phyloP scores from a whole-genome alignment of 1,284 basidiomycete species.

The Hemileia vastatrix region DNA sequence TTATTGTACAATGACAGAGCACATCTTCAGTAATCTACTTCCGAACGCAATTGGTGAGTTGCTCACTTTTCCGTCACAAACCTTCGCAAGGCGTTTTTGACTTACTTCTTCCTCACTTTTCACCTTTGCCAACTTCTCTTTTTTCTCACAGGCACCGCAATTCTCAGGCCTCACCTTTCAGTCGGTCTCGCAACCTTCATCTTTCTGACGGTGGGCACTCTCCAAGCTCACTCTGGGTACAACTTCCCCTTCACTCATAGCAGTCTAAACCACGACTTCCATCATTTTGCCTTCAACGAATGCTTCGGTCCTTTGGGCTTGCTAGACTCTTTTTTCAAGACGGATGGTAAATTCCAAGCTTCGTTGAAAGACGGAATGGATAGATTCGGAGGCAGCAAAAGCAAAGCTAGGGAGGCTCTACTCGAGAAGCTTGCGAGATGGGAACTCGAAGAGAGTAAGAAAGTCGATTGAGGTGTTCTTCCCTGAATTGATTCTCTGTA shows the following conservation, averaged over 20 bases:
- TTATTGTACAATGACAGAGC: constrained; percentile 24
- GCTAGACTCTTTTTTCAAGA: constrained; percentile 6
- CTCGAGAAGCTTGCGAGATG: neutral
- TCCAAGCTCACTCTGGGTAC: constrained; percentile 24
- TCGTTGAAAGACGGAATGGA: neutral
- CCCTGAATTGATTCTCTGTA: no score
- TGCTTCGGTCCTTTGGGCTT: constrained; percentile 13
- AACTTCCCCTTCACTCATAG: constrained; percentile 20
- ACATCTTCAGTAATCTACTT: constrained; percentile 24
- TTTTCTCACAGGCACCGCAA: neutral
- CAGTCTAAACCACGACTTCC: constrained; percentile 23
- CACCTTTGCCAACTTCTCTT: neutral
- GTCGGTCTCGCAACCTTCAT: constrained; percentile 23
- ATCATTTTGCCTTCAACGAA: constrained; percentile 24
- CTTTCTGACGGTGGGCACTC: constrained; percentile 16
- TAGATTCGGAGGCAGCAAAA: neutral
- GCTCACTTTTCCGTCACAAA: no score
- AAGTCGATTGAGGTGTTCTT: neutral
- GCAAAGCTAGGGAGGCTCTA: neutral
- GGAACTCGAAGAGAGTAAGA: neutral
- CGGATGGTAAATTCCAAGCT: neutral
- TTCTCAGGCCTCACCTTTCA: constrained; percentile 20
- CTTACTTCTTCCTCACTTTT: neutral
- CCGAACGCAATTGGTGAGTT: constrained; percentile 23
- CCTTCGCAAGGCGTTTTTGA: neutral